phyloP scores from a whole-genome alignment of 1,284 basidiomycete species.

The Sanghuangporus sanghuang region DNA sequence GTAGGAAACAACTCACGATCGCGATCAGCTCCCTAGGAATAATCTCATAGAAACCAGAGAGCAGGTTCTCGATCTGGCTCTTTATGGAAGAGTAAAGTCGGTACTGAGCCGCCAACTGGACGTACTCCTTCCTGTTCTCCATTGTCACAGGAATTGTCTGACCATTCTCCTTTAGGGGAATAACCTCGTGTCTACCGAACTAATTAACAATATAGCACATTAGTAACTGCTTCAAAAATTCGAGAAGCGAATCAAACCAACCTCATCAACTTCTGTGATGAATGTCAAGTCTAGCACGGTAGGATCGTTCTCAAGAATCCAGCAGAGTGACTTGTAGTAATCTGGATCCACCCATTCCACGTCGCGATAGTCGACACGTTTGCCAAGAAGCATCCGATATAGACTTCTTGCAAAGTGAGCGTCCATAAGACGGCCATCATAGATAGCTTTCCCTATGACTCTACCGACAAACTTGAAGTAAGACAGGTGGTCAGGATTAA shows the following conservation, averaged over 20 bases:
- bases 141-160: conserved; percentile 83
- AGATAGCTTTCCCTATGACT: conserved; percentile 94
- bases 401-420: conserved; percentile 97
- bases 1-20: conserved; percentile 47
- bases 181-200: conserved; percentile 86
- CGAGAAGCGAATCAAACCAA: conserved; percentile 33
- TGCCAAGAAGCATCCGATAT: conserved; percentile 89
- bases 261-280: conserved; percentile 89
- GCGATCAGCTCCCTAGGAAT: conserved; percentile 82
- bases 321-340: conserved; percentile 90
- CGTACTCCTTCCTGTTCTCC: conserved; percentile 96
- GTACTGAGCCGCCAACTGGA: conserved; percentile 88
- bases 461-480: conserved; percentile 99
- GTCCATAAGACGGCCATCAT: conserved; percentile 92
- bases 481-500: conserved; percentile 91
- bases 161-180: conserved; percentile 83
- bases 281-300: conserved; percentile 82
- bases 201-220: conserved; percentile 29
- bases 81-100: conserved; percentile 92
- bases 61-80: conserved; percentile 91
- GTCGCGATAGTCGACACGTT: conserved; percentile 89
- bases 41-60: conserved; percentile 94
- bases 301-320: conserved; percentile 91
- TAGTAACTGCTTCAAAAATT: not conserved
- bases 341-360: conserved; percentile 97